Evolutionary conservation across 192 early-diverging fungal species (phyloP), one percentile per base, ranked within the genome.

Genomic region (Coemansia sp.): DNA sequence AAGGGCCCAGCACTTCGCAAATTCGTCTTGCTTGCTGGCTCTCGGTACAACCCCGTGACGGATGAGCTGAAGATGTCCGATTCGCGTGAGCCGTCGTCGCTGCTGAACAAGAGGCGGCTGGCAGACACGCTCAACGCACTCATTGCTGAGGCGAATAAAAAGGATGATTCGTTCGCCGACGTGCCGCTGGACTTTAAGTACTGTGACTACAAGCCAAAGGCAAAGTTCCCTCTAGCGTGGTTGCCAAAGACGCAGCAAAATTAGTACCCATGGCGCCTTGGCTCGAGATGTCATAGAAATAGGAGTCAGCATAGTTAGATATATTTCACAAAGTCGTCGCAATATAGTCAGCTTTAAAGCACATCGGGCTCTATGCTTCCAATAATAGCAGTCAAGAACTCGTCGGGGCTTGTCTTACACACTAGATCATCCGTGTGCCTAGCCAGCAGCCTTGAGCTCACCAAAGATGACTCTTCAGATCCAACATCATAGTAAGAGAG

Each of bases 401-500:
- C 78, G 67, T 70, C 64, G 39, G 78, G 67, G 8, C 4, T 61
- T 2, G 74, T 66, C 43, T 67, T 75, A 74, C 73, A 73, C 3
- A 63, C 39, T 16, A 81, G 56, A 11, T 69, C 47, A 4, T 70
- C 74, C 2, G 60, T 61, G 49, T 70, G 75, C n/a, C 52, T 62
- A 5, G 74, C 79, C n/a, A 82, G 20, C 45, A 82, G 62, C 37
- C 65, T 60, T 5, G 67, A 40, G 47, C 24, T 30, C 12, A 69
- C 68, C 7, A 39, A 30, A 8, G 18, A 41, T 4, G 74, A 82
- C 52, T 82, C 79, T 29, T 72, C 66, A 3, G 70, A 67, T 9
- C 70, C 79, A 43, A 82, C 68, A 35, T 88, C 85, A 83, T 75
- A 89, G 64, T 89, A 91, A 7, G 82, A 69, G 32, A 93, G 72